A percentile compares a stretch with the other conserved stretches of the same genome.
phyloP scores from a whole-genome alignment of 148 eudicot genomes.

The Silene uniflora region DNA sequence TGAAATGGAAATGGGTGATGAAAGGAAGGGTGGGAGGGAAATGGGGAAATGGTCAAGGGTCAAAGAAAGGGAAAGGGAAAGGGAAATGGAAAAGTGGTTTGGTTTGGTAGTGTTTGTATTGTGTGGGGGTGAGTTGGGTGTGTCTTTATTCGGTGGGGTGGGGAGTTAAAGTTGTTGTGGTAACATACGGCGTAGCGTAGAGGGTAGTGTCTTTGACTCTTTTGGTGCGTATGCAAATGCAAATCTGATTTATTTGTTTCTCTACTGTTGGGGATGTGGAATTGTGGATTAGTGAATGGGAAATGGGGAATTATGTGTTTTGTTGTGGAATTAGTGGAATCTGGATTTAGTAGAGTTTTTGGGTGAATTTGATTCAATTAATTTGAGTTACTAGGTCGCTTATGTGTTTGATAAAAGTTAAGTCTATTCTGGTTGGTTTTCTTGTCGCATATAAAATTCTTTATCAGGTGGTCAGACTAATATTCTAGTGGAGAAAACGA shows the following conservation, averaged over 20 bases:
- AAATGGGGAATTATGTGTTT: background rate
- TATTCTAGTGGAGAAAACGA: no score
- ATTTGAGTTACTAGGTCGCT: no score
- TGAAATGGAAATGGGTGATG: background rate
- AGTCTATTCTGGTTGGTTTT: no score
- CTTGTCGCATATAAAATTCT: no score
- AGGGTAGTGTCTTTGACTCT: no score
- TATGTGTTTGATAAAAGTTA: no score
- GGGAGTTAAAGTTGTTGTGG: constrained; percentile 8
- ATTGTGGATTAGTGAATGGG: background rate
- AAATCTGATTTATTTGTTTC: background rate
- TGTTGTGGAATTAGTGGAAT: no score
- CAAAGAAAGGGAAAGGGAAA: constrained; percentile 21
- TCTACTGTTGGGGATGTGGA: background rate
- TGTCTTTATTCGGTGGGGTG: background rate
- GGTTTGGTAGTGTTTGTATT: background rate
- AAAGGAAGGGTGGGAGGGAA: background rate
- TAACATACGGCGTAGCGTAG: background rate
- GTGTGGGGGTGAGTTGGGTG: no score
- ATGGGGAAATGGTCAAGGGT: constrained; percentile 32
- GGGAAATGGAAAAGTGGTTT: background rate
- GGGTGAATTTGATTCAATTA: no score
- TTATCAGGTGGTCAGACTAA: no score
- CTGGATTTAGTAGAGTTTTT: background rate
- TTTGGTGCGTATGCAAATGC: background rate